Evolutionary conservation across 495 filamentous ascomycete genomes (phyloP).

Genomic region (Endocarpon pusillum): DNA sequence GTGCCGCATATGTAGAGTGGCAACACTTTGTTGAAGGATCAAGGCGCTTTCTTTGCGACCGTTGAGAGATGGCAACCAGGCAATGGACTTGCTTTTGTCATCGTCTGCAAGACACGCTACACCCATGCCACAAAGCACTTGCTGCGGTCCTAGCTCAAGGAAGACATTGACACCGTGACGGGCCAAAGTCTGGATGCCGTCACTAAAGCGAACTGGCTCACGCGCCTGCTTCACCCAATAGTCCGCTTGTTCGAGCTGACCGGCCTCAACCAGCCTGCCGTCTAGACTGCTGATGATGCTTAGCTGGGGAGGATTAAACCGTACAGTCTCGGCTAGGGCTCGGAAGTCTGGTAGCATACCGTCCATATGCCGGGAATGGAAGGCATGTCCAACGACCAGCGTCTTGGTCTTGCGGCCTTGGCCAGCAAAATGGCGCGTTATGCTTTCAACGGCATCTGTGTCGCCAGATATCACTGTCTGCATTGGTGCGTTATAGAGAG

Average conservation of each 20-base stretch:
- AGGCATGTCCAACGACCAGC: conserved; percentile 10
- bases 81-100: conserved; percentile 1
- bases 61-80: conserved; percentile 12
- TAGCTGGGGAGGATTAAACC: conserved; percentile 10
- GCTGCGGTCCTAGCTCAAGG: conserved; percentile 15
- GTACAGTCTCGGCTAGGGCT: conserved; percentile 10
- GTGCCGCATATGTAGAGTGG: conserved; percentile 10
- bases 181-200: conserved; percentile 11
- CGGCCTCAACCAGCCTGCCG: conserved; percentile 11
- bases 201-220: conserved; percentile 12
- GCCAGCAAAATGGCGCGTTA: conserved; percentile 7
- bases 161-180: conserved; percentile 11
- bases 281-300: conserved; percentile 14
- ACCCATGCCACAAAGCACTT: conserved; percentile 7
- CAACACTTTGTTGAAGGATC: conserved; percentile 6
- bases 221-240: conserved; percentile 16
- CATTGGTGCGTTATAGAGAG: conserved; percentile 11
- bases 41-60: conserved; percentile 1
- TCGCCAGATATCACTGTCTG: conserved; percentile 16
- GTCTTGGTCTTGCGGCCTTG: conserved; percentile 10
- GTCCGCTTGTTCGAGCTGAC: conserved; percentile 11
- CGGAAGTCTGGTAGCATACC: conserved; percentile 12
- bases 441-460: conserved; percentile 7
- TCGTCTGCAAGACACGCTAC: conserved; percentile 10
- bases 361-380: conserved; percentile 15